Evolutionary conservation across 2,329 filamentous ascomycete genomes (phyloP).

Genomic region (Colletotrichum sp.): DNA sequence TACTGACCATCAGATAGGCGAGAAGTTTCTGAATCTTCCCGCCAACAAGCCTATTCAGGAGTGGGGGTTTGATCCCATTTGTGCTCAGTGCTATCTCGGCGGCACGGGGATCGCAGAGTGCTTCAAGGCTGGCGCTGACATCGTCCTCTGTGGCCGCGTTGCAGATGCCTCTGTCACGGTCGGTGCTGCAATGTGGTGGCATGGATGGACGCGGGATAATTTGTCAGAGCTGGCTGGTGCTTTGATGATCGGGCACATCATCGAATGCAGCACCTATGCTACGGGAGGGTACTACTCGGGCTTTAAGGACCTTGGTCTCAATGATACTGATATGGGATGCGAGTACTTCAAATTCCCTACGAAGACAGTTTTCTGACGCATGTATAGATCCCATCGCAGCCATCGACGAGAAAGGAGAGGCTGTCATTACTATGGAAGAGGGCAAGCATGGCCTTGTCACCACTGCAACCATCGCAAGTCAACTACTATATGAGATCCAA

Average conservation of each 20-base stretch:
- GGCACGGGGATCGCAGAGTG: constrained; percentile 51
- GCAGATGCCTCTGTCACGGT: constrained; percentile 53
- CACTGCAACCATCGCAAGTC: constrained; percentile 40
- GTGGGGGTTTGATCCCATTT: constrained; percentile 32
- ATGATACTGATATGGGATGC: constrained; percentile 23
- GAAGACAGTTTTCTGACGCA: neutral
- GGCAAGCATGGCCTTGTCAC: constrained; percentile 45
- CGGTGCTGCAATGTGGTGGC: constrained; percentile 57
- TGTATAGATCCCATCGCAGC: neutral
- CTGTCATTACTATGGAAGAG: neutral
- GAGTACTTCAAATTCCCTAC: neutral
- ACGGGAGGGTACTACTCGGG: constrained; percentile 36
- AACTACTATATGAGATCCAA: constrained; percentile 56
- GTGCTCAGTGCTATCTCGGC: constrained; percentile 49
- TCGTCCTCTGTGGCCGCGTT: constrained; percentile 47
- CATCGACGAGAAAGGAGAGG: neutral
- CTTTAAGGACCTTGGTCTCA: constrained; percentile 27
- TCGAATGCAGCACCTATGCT: constrained; percentile 29
- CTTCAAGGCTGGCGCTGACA: constrained; percentile 42
- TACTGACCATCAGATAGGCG: neutral
- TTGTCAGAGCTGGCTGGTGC: constrained; percentile 25
- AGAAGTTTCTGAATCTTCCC: neutral
- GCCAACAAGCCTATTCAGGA: constrained; percentile 28
- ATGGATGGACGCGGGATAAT: constrained; percentile 29
- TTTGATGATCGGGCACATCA: constrained; percentile 26